phyloP scores from a whole-genome alignment of 192 early-diverging fungal genomes.

The Rhizoclosmatium sp. region DNA sequence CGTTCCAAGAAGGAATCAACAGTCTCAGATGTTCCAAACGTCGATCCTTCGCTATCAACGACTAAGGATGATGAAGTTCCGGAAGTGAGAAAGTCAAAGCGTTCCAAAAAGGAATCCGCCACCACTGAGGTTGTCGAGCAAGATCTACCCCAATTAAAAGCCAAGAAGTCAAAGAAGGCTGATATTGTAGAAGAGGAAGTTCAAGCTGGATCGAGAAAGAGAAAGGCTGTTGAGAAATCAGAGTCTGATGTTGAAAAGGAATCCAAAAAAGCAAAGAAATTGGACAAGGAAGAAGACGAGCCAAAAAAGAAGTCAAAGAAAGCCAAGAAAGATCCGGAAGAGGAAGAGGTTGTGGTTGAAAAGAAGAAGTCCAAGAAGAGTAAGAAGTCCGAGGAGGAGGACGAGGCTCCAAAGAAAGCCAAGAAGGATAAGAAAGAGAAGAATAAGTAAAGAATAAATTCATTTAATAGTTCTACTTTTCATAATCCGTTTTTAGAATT shows the following conservation, averaged over 20 bases:
- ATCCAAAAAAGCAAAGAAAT: slow-evolving; percentile 10
- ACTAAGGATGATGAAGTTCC: background rate
- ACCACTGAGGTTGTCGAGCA: too few relatives aligned
- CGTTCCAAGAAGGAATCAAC: background rate
- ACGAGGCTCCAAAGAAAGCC: background rate
- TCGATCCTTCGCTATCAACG: too few relatives aligned
- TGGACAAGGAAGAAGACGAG: background rate
- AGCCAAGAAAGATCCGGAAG: background rate
- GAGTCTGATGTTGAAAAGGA: background rate
- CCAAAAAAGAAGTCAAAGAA: background rate
- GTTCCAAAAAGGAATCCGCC: background rate
- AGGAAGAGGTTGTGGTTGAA: background rate
- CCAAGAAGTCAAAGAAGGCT: background rate
- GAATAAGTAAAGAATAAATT: background rate
- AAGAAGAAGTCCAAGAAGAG: slow-evolving; percentile 6
- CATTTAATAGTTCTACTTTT: too few relatives aligned
- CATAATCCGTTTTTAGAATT: too few relatives aligned
- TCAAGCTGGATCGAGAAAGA: background rate
- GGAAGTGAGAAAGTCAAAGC: background rate
- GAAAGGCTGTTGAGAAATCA: background rate
- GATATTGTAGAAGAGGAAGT: background rate
- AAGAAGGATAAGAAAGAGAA: slow-evolving; percentile 3
- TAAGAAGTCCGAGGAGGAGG: background rate
- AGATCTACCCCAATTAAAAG: background rate
- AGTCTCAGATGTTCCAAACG: too few relatives aligned